Conservation (phyloP, 106 monocot genomes). For the Chionographis japonica region DNA sequence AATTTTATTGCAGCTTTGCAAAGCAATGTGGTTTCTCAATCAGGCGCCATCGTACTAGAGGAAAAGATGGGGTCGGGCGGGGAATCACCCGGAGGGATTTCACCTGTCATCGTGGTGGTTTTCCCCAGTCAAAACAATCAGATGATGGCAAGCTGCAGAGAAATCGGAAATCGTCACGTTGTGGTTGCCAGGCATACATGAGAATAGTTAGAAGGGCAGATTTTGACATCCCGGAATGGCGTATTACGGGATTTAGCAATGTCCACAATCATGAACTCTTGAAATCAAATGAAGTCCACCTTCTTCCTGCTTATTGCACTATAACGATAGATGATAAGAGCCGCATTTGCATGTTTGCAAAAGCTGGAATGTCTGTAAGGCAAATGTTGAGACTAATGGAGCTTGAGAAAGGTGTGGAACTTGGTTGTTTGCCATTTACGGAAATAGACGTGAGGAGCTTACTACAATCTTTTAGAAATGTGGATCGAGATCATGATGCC, state of each 20-base stretch:
- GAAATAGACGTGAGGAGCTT: constrained; percentile 41
- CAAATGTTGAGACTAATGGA: constrained; percentile 41
- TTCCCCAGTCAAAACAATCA: constrained; percentile 21
- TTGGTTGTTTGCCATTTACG: constrained; percentile 36
- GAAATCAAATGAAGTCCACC: constrained; percentile 23
- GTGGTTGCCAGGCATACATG: constrained; percentile 37
- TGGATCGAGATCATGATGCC: constrained; percentile 25
- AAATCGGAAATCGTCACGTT: constrained; percentile 39
- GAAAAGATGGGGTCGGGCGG: constrained; percentile 40
- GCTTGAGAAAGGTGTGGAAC: constrained; percentile 32
- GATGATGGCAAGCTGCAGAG: constrained; percentile 26
- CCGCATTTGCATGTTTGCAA: constrained; percentile 35
- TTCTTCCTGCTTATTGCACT: constrained; percentile 28
- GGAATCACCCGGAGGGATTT: constrained; percentile 35
- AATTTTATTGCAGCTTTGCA: constrained; percentile 37
- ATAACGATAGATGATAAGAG: constrained; percentile 31
- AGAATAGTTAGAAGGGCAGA: constrained; percentile 27
- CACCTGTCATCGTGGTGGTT: constrained; percentile 35
- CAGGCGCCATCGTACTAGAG: constrained; percentile 33
- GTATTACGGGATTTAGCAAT: constrained; percentile 32
- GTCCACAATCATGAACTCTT: constrained; percentile 42
- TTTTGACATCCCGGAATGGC: constrained; percentile 25
- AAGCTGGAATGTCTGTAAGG: constrained; percentile 29
- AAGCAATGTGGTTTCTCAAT: constrained; percentile 35
- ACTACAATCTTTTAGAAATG: constrained; percentile 23